phyloP scores from a whole-genome alignment of 371 early-diverging fungal genomes.

The Coemansia sp. region DNA sequence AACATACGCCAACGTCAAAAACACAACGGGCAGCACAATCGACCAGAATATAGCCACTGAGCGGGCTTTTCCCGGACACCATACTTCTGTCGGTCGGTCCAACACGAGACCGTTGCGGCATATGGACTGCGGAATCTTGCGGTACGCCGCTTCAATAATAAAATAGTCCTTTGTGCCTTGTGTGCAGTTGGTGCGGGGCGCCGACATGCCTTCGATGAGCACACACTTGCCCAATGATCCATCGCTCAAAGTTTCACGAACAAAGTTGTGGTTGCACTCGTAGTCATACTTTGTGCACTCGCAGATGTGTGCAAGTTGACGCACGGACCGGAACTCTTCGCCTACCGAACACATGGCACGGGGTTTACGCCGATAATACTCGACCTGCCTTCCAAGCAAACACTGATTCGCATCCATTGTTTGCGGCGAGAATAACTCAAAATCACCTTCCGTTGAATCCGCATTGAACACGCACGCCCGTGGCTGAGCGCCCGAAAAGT shows the following conservation, averaged over 20 bases:
- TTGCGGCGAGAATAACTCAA: constrained; percentile 71
- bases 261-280: constrained; percentile 86
- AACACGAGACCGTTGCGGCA: constrained; percentile 62
- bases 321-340: constrained; percentile 65
- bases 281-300: constrained; percentile 78
- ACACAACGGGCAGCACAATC: constrained; percentile 47
- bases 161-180: constrained; percentile 55
- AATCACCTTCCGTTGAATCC: constrained; percentile 60
- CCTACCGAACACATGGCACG: constrained; percentile 77
- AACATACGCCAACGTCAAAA: constrained; percentile 47
- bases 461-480: constrained; percentile 59
- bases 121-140: constrained; percentile 72
- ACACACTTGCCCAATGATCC: constrained; percentile 58
- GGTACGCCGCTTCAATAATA: constrained; percentile 66
- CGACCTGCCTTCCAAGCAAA: constrained; percentile 69
- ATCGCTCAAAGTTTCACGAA: constrained; percentile 51
- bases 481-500: constrained; percentile 70
- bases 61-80: constrained; percentile 65
- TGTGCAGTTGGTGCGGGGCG: constrained; percentile 58
- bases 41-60: constrained; percentile 54
- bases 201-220: constrained; percentile 61
- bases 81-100: constrained; percentile 60
- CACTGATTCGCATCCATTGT: constrained; percentile 51
- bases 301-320: constrained; percentile 62
- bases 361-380: constrained; percentile 77